Base-by-base conservation (phyloP, 805 yeast species). In the Yarrowia sp. region DNA sequence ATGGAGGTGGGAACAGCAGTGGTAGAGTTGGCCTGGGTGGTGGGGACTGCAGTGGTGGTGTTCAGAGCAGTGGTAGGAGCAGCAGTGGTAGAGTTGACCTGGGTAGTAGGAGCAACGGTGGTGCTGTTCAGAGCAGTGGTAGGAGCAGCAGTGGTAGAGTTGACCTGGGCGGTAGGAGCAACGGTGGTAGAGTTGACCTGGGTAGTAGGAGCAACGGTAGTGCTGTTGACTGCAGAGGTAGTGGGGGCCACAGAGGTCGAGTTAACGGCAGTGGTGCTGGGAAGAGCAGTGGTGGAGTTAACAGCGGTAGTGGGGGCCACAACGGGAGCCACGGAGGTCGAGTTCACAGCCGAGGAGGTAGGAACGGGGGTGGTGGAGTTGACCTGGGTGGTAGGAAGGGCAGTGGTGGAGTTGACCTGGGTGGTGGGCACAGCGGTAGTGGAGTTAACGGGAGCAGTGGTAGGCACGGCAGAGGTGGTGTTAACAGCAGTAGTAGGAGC, bases 11-110 rank as follows among this genome's bases (percentile, higher is more conserved):
- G 61, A 12, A 39, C 46, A 14, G 14, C 60, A 10, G 60, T 9
- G 20, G 60, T 53, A 13, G 60, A 53, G 60, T 53, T 53, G 30
- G 20, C 60, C 30, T 7, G 33, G 36, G 58, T 52, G 43, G 58
- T 52, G 7, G 58, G 58, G 4, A 9, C 34, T 13, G 34, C 58
- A 19, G 43, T 36, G 14, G 58, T 52, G n/a, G 33, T 9, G 58
- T 52, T 52, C 17, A 20, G 43, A 12, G 24, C 30, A 34, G 58
- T 36, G 7, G 56, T 50, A 8, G 56, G 56, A 7, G 12, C 30
- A 13, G n/a, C 40, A 13, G 58, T 30, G 40, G 55, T 49, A 40
- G n/a, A 1, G 52, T 47, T 47, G 13, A 30, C 36, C 4, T 36
- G 15, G 50, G 50, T 46, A 17, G 34, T 46, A 7, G 50, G 50